A percentile compares a stretch with the other conserved stretches of the same genome.
Evolutionary conservation across 805 yeast genomes (phyloP).

Genomic region (Danielia reshetovae): DNA sequence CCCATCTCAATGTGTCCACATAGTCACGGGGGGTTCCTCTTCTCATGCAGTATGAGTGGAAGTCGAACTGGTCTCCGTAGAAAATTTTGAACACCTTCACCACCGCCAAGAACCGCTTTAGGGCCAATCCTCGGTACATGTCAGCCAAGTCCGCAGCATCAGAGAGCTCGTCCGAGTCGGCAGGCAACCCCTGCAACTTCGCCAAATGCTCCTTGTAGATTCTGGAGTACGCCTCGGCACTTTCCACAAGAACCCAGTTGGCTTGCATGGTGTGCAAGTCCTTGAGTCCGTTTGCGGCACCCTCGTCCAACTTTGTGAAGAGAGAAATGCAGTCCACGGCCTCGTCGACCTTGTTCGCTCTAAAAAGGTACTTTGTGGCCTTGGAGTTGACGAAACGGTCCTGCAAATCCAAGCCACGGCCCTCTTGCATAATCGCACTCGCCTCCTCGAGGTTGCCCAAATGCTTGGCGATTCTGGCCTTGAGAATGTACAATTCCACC

Average conservation of each 20-base stretch:
- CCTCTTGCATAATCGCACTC: slow-evolving; percentile 60
- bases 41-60: slow-evolving; percentile 89
- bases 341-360: slow-evolving; percentile 69
- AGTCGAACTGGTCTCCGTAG: slow-evolving; percentile 84
- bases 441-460: slow-evolving; percentile 61
- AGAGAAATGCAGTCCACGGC: slow-evolving; percentile 72
- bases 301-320: slow-evolving; percentile 77
- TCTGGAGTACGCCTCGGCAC: slow-evolving; percentile 78
- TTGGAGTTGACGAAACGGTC: slow-evolving; percentile 91
- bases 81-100: slow-evolving; percentile 66
- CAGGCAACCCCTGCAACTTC: slow-evolving; percentile 14
- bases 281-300: slow-evolving; percentile 74
- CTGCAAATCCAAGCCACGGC: slow-evolving; percentile 74
- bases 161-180: slow-evolving; percentile 24
- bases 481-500: slow-evolving; percentile 75
- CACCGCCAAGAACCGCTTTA: slow-evolving; percentile 72
- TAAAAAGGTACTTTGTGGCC: slow-evolving; percentile 74
- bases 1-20: slow-evolving; percentile 76
- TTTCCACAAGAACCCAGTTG: slow-evolving; percentile 82
- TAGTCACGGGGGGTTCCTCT: slow-evolving; percentile 88
- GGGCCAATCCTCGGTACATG: slow-evolving; percentile 62
- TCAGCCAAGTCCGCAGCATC: slow-evolving; percentile 37
- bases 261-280: slow-evolving; percentile 89
- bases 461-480: slow-evolving; percentile 78
- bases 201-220: slow-evolving; percentile 34